Base-by-base conservation (phyloP, 306 rosid genomes). In the Gillenia trifoliata region DNA sequence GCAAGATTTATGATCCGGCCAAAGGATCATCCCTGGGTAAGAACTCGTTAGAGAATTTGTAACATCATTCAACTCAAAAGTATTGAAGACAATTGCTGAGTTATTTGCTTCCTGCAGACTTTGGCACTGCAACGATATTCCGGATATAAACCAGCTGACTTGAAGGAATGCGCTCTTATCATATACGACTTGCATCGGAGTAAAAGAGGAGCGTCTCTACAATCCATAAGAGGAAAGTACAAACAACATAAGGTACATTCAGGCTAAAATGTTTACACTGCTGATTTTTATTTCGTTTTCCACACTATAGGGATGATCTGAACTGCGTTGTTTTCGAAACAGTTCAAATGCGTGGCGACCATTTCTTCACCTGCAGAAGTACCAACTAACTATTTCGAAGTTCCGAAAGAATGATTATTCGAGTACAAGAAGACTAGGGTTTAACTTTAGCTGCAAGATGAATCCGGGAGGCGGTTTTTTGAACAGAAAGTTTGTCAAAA, bases 311-410 rank as follows among this genome's bases (percentile, higher is more conserved):
- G 17, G 23, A 62, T 49, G 36, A 22, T 38, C 80, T 73, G 68
- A 87, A 15, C 62, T 50, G 36, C 64, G 19, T 63, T 62, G 54
- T 78, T 79, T 47, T 76, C 65, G 10, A 54, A 70, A 63, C 97
- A 93, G 98, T 93, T 87, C 83, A 93, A 93, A 70, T 81, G 80
- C 23, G 98, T 89, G 71, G 96, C 98, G 36, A 75, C 70, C 57
- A 84, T 85, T 81, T 85, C 98, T 49, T 91, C 96, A 43, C 91
- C 96, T 49, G 94, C 94, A 1, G 98, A 93, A 84, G 77, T 93
- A 73, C 93, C 94, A 8, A 73, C 78, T 36, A 68, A 69, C 25
- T 91, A 73, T 68, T 89, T 93, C 63, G 91, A 84, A 73, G 87
- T 81, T 87, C 47, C 77, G 38, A 36, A 57, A 52, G 80, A 60